Base-by-base conservation (phyloP, 2,329 filamentous ascomycete species). In the Fusarium sp. region DNA sequence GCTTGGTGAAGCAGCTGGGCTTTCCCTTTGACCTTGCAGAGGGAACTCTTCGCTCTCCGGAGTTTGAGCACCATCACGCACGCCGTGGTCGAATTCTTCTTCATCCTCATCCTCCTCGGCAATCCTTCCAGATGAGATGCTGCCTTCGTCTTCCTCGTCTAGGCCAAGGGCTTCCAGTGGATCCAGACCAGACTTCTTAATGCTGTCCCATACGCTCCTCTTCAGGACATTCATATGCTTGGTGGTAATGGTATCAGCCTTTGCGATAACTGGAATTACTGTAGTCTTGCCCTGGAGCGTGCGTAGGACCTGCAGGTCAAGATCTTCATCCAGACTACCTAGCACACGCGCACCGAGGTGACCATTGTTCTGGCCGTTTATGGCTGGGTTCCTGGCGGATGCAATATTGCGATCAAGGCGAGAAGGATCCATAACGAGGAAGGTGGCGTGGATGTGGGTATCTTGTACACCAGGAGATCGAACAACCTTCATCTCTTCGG, bases 401-500 rank as follows among this genome's bases (percentile, higher is more conserved):
- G 90, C 87, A 60, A 96, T 89, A 73, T 95, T 97, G 71, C 89
- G 86, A 75, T 97, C 94, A 23, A 99, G 88, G 45, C 92, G 90
- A 52, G 89, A 84, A 2, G 96, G 96, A 77, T 99, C 96, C 55
- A 99, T 88, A 56, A 99, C 83, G 56, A 98, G 85, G 80, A 99
- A 97, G 55, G 94, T 94, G 71, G 93, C 96, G 78, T 99, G 96
- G 70, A 99, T 97, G 78, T 99, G 96, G 50, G 95, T 97, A 82
- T 99, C 96, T 77, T 94, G 92, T 68, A 93, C 92, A 56, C 94
- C 95, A 25, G 96, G 95, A 53, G 94, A 94, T 74, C 96, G 92
- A 65, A 97, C 86, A 46, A 99, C 94, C 83, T 97, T 98, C 87
- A 97, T 97, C 83, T 99, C 96, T 81, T 99, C 96, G 48, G 89